These are phyloP conservation scores for Mikania micrantha DNA, from an alignment of 129 eudicot genomes.

Conservation along the genomic window DNA sequence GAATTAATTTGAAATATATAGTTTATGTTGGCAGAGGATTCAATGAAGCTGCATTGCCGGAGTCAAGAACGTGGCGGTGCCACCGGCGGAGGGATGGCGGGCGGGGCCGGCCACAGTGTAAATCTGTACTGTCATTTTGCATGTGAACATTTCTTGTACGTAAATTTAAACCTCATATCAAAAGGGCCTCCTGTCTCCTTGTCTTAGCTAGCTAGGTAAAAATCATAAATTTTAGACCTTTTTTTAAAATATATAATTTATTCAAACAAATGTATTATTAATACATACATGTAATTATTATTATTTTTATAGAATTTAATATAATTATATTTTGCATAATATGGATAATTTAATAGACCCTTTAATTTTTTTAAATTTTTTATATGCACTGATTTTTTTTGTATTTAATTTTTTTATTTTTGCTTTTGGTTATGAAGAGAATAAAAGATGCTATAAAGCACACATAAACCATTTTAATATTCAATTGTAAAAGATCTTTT, in stretches of 20 bases:
- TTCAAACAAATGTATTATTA: background rate
- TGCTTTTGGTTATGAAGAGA: too few relatives aligned
- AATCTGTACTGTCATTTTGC: slow-evolving; percentile 20
- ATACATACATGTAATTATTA: background rate
- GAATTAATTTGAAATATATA: background rate
- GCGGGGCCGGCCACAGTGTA: slow-evolving; percentile 17
- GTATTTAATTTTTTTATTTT: too few relatives aligned
- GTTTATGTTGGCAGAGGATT: slow-evolving; percentile 11
- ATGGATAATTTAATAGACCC: too few relatives aligned
- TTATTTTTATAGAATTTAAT: too few relatives aligned
- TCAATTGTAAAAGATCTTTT: too few relatives aligned
- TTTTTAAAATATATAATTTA: background rate
- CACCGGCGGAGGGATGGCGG: slow-evolving; percentile 24
- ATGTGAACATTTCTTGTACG: slow-evolving; percentile 24
- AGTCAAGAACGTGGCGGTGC: slow-evolving; percentile 21
- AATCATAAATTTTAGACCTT: background rate
- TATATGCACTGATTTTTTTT: too few relatives aligned
- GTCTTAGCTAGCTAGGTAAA: slow-evolving; percentile 1
- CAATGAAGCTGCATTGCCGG: slow-evolving; percentile 14
- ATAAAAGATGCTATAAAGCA: too few relatives aligned
- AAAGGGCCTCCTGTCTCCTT: slow-evolving; percentile 13
- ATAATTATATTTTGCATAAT: too few relatives aligned
- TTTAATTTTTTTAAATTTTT: too few relatives aligned
- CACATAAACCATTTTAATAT: too few relatives aligned
- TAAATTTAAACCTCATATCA: slow-evolving; percentile 19